Percentiles rank a stretch among this genome's conserved stretches.
phyloP scores from a whole-genome alignment of 2,329 filamentous ascomycete genomes.

The Penicillium oxalicum region DNA sequence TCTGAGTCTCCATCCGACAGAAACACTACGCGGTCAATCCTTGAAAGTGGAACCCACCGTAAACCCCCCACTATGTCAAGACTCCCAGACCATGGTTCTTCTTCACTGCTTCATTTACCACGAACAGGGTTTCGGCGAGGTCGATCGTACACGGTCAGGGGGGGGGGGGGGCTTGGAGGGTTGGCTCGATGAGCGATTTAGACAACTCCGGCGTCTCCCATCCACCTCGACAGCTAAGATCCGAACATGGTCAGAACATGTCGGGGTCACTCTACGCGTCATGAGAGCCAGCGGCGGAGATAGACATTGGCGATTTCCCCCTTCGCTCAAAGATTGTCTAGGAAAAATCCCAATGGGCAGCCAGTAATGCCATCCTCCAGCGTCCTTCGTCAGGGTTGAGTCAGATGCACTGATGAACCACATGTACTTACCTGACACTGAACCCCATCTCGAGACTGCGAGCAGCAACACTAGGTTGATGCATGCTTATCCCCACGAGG shows the following conservation, averaged over 20 bases:
- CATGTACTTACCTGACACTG: too few species aligned
- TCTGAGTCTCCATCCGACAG: conserved; percentile 13
- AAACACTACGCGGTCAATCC: conserved; percentile 6
- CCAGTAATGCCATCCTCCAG: too few species aligned
- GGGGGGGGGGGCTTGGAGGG: conserved; percentile 12
- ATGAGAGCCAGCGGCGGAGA: too few species aligned
- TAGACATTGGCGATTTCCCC: too few species aligned
- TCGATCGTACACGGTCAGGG: conserved; percentile 25
- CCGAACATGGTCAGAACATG: too few species aligned
- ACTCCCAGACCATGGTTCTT: conserved; percentile 26
- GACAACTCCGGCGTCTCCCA: too few species aligned
- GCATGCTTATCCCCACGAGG: conserved; percentile 1
- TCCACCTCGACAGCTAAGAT: too few species aligned
- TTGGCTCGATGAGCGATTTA: background rate
- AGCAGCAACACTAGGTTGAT: background rate
- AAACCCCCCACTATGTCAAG: conserved; percentile 20
- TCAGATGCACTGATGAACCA: too few species aligned
- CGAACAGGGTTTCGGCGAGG: conserved; percentile 15
- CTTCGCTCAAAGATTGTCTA: background rate
- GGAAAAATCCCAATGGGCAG: background rate
- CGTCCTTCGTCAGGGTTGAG: too few species aligned
- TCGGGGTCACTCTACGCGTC: too few species aligned
- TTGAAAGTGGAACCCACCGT: conserved; percentile 12
- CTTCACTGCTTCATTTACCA: conserved; percentile 18
- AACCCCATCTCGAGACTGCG: too few species aligned